Base-by-base conservation (phyloP, 352 stramenopile genomes). In the Globisporangium nodosum region DNA sequence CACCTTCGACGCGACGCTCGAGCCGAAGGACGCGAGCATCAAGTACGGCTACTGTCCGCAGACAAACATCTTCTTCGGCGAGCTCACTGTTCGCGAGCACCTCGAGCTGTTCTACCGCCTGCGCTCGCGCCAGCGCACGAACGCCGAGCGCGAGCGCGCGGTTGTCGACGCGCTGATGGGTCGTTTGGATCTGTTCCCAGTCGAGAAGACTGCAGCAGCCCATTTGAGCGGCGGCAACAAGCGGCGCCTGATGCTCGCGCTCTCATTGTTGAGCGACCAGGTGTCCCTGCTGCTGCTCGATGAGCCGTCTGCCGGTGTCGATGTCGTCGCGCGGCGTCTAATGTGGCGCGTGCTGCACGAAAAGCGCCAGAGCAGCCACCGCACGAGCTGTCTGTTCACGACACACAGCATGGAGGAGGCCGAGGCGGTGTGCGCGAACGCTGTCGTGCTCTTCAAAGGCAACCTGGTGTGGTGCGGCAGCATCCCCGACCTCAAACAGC, bases 341-440 rank as follows among this genome's bases (percentile, higher is more conserved):
- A 87, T 94, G 79, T 94, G 84, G 84, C 83, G 80, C 12, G 73
- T 91, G 18, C 57, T 94, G 30, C 61, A 88, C 52, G 73, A 82
- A 9, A 89, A 87, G 49, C 75, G 70, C 0, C 61, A 80, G 48
- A 76, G 67, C 24, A 61, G 69, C 13, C 66, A 69, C 33, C 62
- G 73, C 16, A 74, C 73, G 48, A 87, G 78, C 60, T 94, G 84
- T 24, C 57, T 94, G 54, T 94, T 94, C 52, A 94, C 84, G 30
- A 94, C 84, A 4, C 84, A 94, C 61, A 92, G 84, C 39, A 91
- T 94, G 80, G 84, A 94, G 54, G 84, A 94, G 50, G 81, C 84
- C 3, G 84, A 94, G 35, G 81, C 84, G 5, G 84, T 94, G 49
- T 94, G 84, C 53, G 82, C 81, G 5, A 92, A 91, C 48, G 84